Conservation (phyloP, 345 rosid species). For the Theobroma cacao region DNA sequence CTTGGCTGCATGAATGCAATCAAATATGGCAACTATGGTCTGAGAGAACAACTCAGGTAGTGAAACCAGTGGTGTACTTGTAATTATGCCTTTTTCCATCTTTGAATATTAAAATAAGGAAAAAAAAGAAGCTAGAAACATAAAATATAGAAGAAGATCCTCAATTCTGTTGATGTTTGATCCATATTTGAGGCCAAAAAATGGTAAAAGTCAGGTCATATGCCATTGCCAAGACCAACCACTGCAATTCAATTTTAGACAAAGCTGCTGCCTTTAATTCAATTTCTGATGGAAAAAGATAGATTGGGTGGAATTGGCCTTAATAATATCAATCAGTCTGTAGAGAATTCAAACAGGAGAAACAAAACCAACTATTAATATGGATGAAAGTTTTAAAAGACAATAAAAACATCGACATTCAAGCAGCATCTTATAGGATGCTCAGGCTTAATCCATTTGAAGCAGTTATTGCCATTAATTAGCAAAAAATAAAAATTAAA, state of each 20-base stretch:
- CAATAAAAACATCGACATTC: background rate
- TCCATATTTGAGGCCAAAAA: too few species aligned
- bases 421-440: background rate
- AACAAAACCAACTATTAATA: background rate
- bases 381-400: background rate
- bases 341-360: background rate
- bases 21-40: constrained; percentile 10
- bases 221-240: background rate
- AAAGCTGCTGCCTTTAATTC: background rate
- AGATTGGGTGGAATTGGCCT: background rate
- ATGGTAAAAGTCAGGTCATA: background rate
- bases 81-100: constrained; percentile 16
- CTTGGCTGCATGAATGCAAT: constrained; percentile 19
- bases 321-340: background rate
- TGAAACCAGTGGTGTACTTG: constrained; percentile 1
- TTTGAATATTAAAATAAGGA: background rate
- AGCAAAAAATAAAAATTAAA: background rate
- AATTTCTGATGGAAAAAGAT: background rate
- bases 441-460: background rate
- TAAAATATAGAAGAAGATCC: constrained; percentile 2
- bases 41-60: constrained; percentile 23
- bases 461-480: background rate
- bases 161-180: background rate
- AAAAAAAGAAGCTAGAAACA: background rate
- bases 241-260: background rate